phyloP scores from a whole-genome alignment of 2,329 filamentous ascomycete genomes.

The Colletotrichum kahawae region DNA sequence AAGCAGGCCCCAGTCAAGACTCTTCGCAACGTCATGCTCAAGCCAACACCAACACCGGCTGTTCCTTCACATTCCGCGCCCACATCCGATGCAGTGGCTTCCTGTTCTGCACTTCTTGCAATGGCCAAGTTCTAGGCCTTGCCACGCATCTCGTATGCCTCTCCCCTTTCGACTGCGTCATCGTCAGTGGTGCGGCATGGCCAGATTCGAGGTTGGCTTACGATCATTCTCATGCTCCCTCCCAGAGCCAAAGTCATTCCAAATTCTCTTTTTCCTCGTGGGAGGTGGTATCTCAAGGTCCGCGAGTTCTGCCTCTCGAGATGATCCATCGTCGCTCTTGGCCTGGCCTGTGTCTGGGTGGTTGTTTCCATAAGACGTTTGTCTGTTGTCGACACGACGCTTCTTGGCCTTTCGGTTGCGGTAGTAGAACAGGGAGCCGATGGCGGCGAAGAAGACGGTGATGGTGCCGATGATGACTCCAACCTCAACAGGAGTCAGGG shows the following conservation, averaged over 20 bases:
- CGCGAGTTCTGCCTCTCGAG: background rate
- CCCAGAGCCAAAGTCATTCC: background rate
- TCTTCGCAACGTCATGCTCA: background rate
- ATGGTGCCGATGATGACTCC: constrained; percentile 30
- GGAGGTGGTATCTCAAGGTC: background rate
- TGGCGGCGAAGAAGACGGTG: constrained; percentile 25
- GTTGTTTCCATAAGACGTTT: background rate
- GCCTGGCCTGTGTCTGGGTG: background rate
- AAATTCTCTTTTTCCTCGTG: background rate
- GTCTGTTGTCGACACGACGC: background rate
- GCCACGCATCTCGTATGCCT: constrained; percentile 2
- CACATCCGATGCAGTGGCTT: background rate
- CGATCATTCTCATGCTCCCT: background rate
- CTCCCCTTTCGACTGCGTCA: background rate
- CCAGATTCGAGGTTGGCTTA: background rate
- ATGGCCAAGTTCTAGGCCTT: background rate
- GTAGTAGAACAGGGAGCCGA: constrained; percentile 28
- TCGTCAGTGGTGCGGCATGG: background rate
- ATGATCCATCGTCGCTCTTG: background rate
- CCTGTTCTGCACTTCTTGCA: background rate
- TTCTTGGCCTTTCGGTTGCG: constrained; percentile 20
- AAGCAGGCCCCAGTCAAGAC: background rate
- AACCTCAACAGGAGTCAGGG: constrained; percentile 30
- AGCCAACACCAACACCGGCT: background rate
- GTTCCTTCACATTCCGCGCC: background rate